Percentiles rank a stretch among this genome's conserved stretches.
phyloP scores from a whole-genome alignment of 1,139 yeast species.

The Kodamaea sp. region DNA sequence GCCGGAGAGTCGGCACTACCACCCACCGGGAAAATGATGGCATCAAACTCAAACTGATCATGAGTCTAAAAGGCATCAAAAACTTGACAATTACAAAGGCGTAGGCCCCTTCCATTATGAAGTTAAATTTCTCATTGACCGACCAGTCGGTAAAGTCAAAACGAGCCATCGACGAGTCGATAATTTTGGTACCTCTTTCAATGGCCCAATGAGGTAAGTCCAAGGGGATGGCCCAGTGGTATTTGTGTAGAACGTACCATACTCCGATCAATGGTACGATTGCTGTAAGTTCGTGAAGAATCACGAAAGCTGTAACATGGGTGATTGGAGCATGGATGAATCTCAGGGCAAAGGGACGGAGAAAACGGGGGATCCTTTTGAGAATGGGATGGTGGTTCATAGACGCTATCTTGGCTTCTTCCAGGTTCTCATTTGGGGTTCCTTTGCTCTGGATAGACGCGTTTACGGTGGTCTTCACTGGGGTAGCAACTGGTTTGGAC shows the following conservation, averaged over 20 bases:
- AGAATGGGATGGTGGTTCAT: conserved; percentile 32
- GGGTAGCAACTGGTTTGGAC: too few species aligned
- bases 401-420: too few species aligned
- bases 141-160: conserved; percentile 38
- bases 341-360: conserved; percentile 50
- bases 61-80: conserved; percentile 59
- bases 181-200: conserved; percentile 59
- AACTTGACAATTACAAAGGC: conserved; percentile 79
- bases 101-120: conserved; percentile 82
- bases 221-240: conserved; percentile 40
- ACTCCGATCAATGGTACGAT: conserved; percentile 73
- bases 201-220: conserved; percentile 70
- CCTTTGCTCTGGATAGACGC: too few species aligned
- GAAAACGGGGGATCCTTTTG: conserved; percentile 45
- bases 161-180: conserved; percentile 45
- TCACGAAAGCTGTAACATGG: conserved; percentile 69
- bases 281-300: conserved; percentile 87
- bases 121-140: conserved; percentile 53
- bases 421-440: too few species aligned
- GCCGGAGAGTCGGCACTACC: conserved; percentile 51
- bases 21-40: conserved; percentile 68
- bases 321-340: conserved; percentile 65
- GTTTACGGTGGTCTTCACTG: too few species aligned
- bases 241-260: conserved; percentile 73
- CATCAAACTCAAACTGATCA: conserved; percentile 57